phyloP scores from a whole-genome alignment of 75 land plant species.

The Azolla pinnata region DNA sequence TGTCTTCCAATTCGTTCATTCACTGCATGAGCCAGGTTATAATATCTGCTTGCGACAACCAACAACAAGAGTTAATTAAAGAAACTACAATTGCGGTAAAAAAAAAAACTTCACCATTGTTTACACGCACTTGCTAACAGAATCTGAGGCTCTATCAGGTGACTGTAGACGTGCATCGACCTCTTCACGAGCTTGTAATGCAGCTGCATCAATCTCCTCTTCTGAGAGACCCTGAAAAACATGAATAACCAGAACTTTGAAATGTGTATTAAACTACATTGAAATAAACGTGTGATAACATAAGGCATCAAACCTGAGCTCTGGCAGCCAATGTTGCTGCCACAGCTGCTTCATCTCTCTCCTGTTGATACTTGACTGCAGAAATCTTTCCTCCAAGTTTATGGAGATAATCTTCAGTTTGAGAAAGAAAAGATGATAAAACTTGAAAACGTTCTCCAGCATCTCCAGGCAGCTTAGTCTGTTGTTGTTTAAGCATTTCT shows the following conservation, averaged over 20 bases:
- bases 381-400: slow-evolving; percentile 95
- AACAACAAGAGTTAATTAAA: slow-evolving; percentile 7
- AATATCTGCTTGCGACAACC: slow-evolving; percentile 72
- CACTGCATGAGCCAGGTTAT: slow-evolving; percentile 95
- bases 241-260: too few relatives aligned
- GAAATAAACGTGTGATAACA: background rate
- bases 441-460: slow-evolving; percentile 92
- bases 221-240: slow-evolving; percentile 83
- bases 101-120: slow-evolving; percentile 1
- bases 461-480: slow-evolving; percentile 86
- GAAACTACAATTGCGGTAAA: background rate
- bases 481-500: slow-evolving; percentile 88
- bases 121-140: slow-evolving; percentile 2
- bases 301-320: slow-evolving; percentile 50
- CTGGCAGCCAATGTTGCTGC: slow-evolving; percentile 88
- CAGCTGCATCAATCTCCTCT: slow-evolving; percentile 88
- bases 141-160: slow-evolving; percentile 23
- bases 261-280: background rate
- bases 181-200: slow-evolving; percentile 88
- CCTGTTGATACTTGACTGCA: slow-evolving; percentile 85
- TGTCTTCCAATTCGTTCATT: slow-evolving; percentile 87
- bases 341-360: slow-evolving; percentile 86
- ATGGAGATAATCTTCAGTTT: slow-evolving; percentile 96
- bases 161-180: slow-evolving; percentile 25
- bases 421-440: slow-evolving; percentile 83